Conservation (phyloP, 2,329 filamentous ascomycete genomes). For the Colletotrichum destructivum region DNA sequence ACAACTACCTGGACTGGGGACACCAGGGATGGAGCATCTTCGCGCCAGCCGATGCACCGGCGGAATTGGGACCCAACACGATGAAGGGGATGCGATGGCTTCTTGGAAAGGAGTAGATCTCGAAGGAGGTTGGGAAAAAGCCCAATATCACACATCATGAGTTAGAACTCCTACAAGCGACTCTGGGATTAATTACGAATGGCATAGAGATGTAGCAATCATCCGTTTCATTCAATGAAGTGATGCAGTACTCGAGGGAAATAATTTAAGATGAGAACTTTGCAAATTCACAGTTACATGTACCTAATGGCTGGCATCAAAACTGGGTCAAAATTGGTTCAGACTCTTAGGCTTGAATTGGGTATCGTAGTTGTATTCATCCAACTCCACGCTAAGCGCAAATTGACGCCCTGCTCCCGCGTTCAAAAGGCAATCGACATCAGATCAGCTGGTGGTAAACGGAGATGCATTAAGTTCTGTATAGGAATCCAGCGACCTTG, state of each 20-base stretch:
- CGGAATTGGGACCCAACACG: conserved; percentile 18
- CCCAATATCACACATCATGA: not conserved
- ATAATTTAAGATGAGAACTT: too few species aligned
- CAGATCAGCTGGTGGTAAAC: not conserved
- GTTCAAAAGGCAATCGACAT: conserved; percentile 1
- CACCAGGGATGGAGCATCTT: conserved; percentile 33
- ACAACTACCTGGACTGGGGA: conserved; percentile 45
- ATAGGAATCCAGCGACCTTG: conserved; percentile 1
- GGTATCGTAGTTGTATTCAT: conserved; percentile 26
- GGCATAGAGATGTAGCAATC: too few species aligned
- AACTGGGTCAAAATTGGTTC: too few species aligned
- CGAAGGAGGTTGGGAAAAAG: not conserved
- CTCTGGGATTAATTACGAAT: too few species aligned
- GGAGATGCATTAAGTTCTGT: conserved; percentile 27
- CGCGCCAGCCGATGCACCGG: conserved; percentile 7
- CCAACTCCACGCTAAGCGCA: conserved; percentile 33
- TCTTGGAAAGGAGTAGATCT: conserved; percentile 8
- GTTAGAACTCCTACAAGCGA: too few species aligned
- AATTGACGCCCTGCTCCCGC: conserved; percentile 1
- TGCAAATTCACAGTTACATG: too few species aligned
- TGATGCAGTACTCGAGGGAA: too few species aligned
- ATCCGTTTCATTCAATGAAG: too few species aligned
- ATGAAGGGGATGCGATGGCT: conserved; percentile 38
- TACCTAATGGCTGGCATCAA: too few species aligned
- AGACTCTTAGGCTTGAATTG: too few species aligned